Evolutionary conservation across 1,284 basidiomycete genomes (phyloP), one percentile per base, ranked within the genome.

Genomic region (Trametes polyzona): DNA sequence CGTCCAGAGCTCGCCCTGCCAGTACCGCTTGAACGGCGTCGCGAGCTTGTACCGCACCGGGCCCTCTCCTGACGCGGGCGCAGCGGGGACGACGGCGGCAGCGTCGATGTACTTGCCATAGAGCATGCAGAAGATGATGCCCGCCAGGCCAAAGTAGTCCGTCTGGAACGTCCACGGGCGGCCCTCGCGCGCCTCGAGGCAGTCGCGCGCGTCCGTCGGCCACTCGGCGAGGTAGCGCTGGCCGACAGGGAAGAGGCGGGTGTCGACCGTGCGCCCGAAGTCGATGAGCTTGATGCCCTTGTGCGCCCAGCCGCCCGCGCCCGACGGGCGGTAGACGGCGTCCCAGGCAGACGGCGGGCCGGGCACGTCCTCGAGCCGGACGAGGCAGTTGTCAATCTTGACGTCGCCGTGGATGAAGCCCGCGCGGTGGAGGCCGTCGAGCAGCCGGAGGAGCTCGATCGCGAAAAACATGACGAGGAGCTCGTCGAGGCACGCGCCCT

Each of bases 331-430:
- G 74, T 98, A 99, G 21, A 79, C 74, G 51, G 83, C 77, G 2
- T 86, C 82, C 91, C 96, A 96, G 0, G 83, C 78, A 3, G 85
- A 77, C 0, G 80, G 74, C 2, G 86, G 87, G 16, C 86, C 87
- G 0, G 90, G 87, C 2, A 92, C 84, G 48, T 93, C 88, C 65
- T 95, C 92, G 26, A 99, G 80, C 4, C 97, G 87, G 8, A 99
- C 78, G 12, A 99, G 82, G 71, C 96, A 98, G 74, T 99, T 99
- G 78, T 99, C 97, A 70, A 98, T 98, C 81, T 99, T 99, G 66
- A 99, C 82, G 76, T 99, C 97, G 39, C 97, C 96, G 68, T 99
- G 97, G 64, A 99, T 91, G 75, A 98, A 90, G 16, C 92, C 90
- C 0, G 81, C 78, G 9, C 72, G 60, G 72, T 99, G 97, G 71